Base-by-base conservation (phyloP, 768 basidiomycete genomes). In the Pholiota molesta region DNA sequence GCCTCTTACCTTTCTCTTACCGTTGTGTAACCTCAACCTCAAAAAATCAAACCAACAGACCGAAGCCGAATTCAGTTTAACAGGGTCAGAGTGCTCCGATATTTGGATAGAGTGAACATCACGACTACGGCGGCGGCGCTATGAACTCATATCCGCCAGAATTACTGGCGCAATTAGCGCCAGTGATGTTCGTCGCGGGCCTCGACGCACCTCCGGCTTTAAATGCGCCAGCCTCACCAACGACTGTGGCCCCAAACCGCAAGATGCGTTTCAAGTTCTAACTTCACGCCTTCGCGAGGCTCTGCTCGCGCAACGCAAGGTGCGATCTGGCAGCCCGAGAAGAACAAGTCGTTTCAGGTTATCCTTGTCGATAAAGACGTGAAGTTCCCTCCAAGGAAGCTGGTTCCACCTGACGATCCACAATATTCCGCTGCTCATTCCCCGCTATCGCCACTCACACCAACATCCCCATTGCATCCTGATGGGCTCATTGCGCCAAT, bases 401-500 rank as follows among this genome's bases (percentile, higher is more conserved):
- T 90, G 47, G 76, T 86, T 35, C 76, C 86, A 7, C 76, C 81
- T 56, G 85, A 88, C 28, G 86, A 89, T 66, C 80, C 85, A 2
- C 75, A 83, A 49, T 85, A 84, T 64, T 69, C 83, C 0, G 72
- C 81, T 7, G 78, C 87, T 1, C 95, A 94, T 75, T 99, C 97
- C 0, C 95, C 95, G 0, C 81, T 99, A n/a, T 98, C 95, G 0
- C 97, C 97, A 0, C 77, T 98, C 42, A 92, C 92, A 0, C 89
- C 90, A 0, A 82, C 90, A 0, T 97, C 95, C 0, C 97, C 97
- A 0, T 79, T 97, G 9, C 86, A 94, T 73, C 97, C 97, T 0
- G 97, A 99, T 71, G 97, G 97, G 0, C 77, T 99, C 57, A 94
- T 99, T 57, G 95, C 97, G 2, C 97, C 97, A 1, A 94, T 99